Conservation (phyloP, 176 grass and related monocot species). For the Triticum urartu region DNA sequence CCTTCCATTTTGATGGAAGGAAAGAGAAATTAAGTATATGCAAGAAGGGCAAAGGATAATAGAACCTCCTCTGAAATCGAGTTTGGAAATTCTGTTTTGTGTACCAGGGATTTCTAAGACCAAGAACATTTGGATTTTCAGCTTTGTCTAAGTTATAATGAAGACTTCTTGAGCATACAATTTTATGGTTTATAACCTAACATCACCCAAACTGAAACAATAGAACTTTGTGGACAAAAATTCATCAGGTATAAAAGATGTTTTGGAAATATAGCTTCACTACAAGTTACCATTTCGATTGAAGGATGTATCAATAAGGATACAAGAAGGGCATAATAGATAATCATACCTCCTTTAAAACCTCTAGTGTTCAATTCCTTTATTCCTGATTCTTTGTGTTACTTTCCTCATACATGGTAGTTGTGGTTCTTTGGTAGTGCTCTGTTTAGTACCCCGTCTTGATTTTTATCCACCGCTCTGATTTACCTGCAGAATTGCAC, state of each 20-base stretch:
- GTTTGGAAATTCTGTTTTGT: not conserved
- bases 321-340: not conserved
- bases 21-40: not conserved
- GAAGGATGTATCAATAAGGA: not conserved
- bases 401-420: not conserved
- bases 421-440: not conserved
- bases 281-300: not conserved
- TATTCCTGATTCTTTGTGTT: not conserved
- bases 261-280: not conserved
- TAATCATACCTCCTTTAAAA: not conserved
- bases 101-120: not conserved
- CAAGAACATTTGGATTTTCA: not conserved
- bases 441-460: not conserved
- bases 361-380: not conserved
- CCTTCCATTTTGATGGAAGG: not conserved
- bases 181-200: not conserved
- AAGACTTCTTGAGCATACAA: not conserved
- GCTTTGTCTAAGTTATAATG: not conserved
- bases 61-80: not conserved
- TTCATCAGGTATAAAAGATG: not conserved
- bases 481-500: constrained; percentile 26
- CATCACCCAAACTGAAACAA: not conserved
- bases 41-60: not conserved
- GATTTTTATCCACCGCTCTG: not conserved
- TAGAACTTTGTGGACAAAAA: not conserved